Evolutionary conservation across 352 stramenopile genomes (phyloP), one percentile per base, ranked within the genome.

Genomic region (Aphanomyces stellatus): DNA sequence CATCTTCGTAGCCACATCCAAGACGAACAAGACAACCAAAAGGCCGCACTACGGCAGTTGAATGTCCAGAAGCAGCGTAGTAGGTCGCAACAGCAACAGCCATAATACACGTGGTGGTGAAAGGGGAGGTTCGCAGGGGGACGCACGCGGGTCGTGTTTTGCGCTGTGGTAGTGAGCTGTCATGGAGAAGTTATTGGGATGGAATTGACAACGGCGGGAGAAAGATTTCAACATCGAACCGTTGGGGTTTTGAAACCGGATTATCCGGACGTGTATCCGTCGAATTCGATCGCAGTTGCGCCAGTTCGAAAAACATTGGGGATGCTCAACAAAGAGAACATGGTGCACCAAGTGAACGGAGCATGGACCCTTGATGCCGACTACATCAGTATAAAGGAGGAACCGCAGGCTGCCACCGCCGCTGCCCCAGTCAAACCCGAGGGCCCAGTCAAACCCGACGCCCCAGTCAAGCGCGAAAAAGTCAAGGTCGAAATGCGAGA

Each of bases 1-100:
- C n/a, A 57, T 7, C 37, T 64, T 15, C 55, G 30, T 7, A 46
- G 31, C 15, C 37, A 27, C 55, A 51, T 64, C 34, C 55, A 64
- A 34, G 31, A 64, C 5, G 55, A 64, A n/a, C 55, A 64, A 35
- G 40, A 64, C 3, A 51, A 31, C 4, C 55, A 64, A 35, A 64
- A 49, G 22, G 11, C 55, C n/a, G 35, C 28, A 7, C 22, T 64
- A 35, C 55, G 55, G 33, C 35, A 64, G 11, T n/a, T 57, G n/a
- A 51, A 51, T 22, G 8, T 51, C 7, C 49, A 57, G 49, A 57
- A 57, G 49, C 49, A 57, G 25, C 49, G 49, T 15, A 57, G 19
- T 17, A 13, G 25, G 13, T 24, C 25, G 49, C 49, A 22, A 24
- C 30, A 57, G 25, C 11, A 57, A 37, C 25, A 34, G 8, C 2